Base-by-base conservation (phyloP, 2,329 filamentous ascomycete genomes). In the Alternaria sp. region DNA sequence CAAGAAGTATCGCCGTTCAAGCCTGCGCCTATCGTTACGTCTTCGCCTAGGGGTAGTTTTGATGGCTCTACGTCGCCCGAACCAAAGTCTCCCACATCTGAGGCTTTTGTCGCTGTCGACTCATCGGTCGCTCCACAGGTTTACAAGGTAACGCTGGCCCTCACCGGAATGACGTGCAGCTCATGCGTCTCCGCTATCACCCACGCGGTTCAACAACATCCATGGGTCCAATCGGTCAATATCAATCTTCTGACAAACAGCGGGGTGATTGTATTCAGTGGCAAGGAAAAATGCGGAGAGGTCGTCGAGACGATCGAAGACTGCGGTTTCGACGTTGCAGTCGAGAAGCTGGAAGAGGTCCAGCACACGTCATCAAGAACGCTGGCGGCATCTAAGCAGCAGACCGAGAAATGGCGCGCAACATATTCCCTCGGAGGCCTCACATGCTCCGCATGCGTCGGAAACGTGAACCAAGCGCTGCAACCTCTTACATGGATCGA, bases 91-190 rank as follows among this genome's bases (percentile, higher is more conserved):
- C 61, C 67, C 14, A 25, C 48, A 5, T 57, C 61, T 10, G 65
- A 71, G 9, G 52, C 51, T 11, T 72, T 77, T 28, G 53, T 74
- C n/a, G 49, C 59, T 8, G 41, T 73, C 8, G 65, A 73, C 20
- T 18, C 59, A 2, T 16, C 57, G n/a, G 46, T 27, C 10, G 11
- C 46, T 7, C 18, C 60, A 10, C 34, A 25, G 9, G 27, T 56
- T 11, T 74, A 67, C 62, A 75, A 69, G 59, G 83, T 80, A 5
- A 82, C 82, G 4, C 74, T 85, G 54, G 80, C 82, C n/a, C 81
- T 88, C 34, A 80, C 80, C 27, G 86, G 86, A n/a, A 88, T 88
- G 86, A 88, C 85, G 2, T 88, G 86, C 70, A 85, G 85, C 59
- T 83, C 85, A 7, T 88, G 86, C 68, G 82, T 85, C 5, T 81